Conservation (phyloP, 352 stramenopile species). For the Pythium plurisporium region DNA sequence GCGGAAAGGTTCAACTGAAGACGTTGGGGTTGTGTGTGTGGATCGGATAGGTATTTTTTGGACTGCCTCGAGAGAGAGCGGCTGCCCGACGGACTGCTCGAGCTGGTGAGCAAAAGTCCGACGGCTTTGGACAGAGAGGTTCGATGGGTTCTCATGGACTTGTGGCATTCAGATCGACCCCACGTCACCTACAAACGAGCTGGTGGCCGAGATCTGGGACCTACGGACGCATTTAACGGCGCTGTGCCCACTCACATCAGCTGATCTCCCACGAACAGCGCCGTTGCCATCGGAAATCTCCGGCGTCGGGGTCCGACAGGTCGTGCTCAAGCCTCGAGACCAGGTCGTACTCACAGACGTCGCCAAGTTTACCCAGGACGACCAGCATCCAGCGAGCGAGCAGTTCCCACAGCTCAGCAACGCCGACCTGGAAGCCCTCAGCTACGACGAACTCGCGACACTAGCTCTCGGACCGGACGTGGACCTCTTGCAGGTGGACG, state of each 20-base stretch:
- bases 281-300: background rate
- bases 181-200: background rate
- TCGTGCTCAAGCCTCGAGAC: conserved; percentile 11
- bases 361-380: background rate
- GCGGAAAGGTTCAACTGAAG: background rate
- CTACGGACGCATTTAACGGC: conserved; percentile 6
- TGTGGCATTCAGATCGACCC: conserved; percentile 22
- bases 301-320: conserved; percentile 3
- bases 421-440: conserved; percentile 21
- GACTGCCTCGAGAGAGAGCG: conserved; percentile 45
- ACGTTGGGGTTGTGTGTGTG: background rate
- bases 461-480: conserved; percentile 15
- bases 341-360: conserved; percentile 9
- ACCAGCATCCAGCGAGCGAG: conserved; percentile 9
- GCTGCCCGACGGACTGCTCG: conserved; percentile 48
- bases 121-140: no score
- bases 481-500: conserved; percentile 18
- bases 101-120: conserved; percentile 64
- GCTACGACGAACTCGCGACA: conserved; percentile 18
- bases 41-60: conserved; percentile 76
- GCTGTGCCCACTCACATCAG: conserved; percentile 25
- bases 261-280: conserved; percentile 13
- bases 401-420: conserved; percentile 25
- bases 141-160: no score
- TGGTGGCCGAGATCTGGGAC: conserved; percentile 24